phyloP scores from a whole-genome alignment of 2,329 filamentous ascomycete genomes.

The Pseudogymnoascus sp. region DNA sequence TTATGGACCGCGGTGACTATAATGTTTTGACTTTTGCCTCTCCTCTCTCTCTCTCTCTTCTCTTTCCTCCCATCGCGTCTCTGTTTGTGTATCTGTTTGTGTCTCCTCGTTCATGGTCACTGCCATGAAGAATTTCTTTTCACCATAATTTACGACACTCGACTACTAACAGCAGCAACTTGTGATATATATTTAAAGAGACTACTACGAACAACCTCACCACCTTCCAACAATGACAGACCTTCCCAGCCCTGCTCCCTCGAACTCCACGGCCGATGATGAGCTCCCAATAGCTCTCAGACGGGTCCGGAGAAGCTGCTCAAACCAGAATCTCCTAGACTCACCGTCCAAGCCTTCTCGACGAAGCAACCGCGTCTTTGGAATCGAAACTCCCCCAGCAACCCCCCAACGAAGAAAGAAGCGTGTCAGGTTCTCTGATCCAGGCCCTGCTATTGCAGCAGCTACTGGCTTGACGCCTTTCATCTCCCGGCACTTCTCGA shows the following conservation, averaged over 20 bases:
- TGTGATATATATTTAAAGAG: neutral
- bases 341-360: constrained; percentile 37
- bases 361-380: constrained; percentile 41
- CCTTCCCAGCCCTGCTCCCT: neutral
- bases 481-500: constrained; percentile 42
- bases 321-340: neutral
- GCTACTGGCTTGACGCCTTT: constrained; percentile 52
- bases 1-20: neutral
- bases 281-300: neutral
- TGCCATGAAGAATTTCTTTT: neutral
- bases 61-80: neutral
- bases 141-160: neutral
- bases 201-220: neutral
- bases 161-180: neutral
- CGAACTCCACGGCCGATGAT: neutral
- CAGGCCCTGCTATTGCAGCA: constrained; percentile 33
- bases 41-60: neutral
- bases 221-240: neutral
- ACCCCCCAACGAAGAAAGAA: constrained; percentile 33
- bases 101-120: neutral
- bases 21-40: neutral
- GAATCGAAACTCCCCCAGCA: constrained; percentile 23
- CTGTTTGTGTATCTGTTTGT: neutral
- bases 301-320: neutral
- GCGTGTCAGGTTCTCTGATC: constrained; percentile 52